Evolutionary conservation across 192 early-diverging fungal species (phyloP), one percentile per base, ranked within the genome.

Genomic region (Podila verticillata): DNA sequence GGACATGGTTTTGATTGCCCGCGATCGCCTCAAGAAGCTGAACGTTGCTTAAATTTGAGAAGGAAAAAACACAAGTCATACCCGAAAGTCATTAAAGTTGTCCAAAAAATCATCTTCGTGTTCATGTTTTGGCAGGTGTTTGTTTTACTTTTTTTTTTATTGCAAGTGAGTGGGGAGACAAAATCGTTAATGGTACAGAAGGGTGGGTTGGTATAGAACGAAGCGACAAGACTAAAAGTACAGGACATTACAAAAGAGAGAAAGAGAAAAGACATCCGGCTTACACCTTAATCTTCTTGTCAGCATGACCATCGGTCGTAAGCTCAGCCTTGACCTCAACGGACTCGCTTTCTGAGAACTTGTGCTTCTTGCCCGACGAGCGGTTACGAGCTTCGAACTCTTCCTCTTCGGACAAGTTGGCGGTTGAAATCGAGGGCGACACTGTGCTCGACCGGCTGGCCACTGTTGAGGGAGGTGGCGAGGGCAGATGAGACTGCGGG

Each of bases 1-100:
- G 0, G 93, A 95, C 62, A 94, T 95, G 93, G 90, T 95, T 65
- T 67, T 83, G 22, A 96, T 96, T 88, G 95, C 94, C 0, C 85
- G 88, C 49, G 93, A 95, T 82, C 89, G 95, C 36, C 85, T 93
- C 26, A 87, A 83, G 61, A 96, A 96, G 84, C 73, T 92, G 56
- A 68, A 65, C 68, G 65, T 71, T 7, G 75, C 75, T 31, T 51
- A 54, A 7, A 17, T 44, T 44, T 35, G 36, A 12, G 36, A 4
- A 1, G 22, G 24, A 54, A 15, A 51, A 20, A 54, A 15, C 20
- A 54, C 51, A n/a, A 24, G 51, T 54, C 51, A 44, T 44, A 44
- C 39, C 39, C 39, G 39, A 15, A 44, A 44, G 13, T 12, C 39
- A 44, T 15, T 44, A 44, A 44, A 44, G 39, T 44, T 44, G 39